Evolutionary conservation across 306 rosid species (phyloP), one percentile per base, ranked within the genome.

Genomic region (Spatholobus suberectus): DNA sequence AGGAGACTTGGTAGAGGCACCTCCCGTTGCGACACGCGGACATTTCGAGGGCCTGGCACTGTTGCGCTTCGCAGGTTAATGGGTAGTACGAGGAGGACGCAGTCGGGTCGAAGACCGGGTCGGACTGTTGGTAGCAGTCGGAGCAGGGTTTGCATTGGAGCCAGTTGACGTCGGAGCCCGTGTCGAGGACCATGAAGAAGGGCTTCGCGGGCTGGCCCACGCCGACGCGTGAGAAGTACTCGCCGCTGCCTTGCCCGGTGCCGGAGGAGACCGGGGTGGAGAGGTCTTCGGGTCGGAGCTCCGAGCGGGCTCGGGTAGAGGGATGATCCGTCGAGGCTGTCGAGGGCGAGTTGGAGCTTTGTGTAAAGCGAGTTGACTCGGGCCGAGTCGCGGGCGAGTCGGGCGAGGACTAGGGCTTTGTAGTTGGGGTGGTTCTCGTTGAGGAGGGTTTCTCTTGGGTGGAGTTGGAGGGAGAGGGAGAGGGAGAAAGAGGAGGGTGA

Each of bases 101-200:
- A 0, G 77, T 27, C 24, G 99, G 99, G 82, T 92, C 82, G 58
- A 89, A 96, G 21, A 94, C 27, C 74, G 97, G 97, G 81, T 96
- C 99, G 74, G 97, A 1, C 76, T 96, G 98, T 23, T 91, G 91
- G 94, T 92, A 96, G 17, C 99, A 96, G 0, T 94, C 97, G 40
- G 89, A 8, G 75, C 99, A 96, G 0, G 99, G 99, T 81, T 89
- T 29, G 84, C 99, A 94, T 32, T 96, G 99, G 43, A 96, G 88
- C 99, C 99, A 94, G 63, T 90, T 92, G 8, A 96, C 73, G 81
- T 96, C 99, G 46, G 97, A 91, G 8, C 97, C 98, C 0, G 98
- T 96, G 68, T 96, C 99, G n/a, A 91, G 90, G 15, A 88, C 95
- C 99, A 96, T 91, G 88, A 85, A 94, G 46, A 81, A 91, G 0